Evolutionary conservation across 306 rosid genomes (phyloP).

Genomic region (Dryas drummondii): DNA sequence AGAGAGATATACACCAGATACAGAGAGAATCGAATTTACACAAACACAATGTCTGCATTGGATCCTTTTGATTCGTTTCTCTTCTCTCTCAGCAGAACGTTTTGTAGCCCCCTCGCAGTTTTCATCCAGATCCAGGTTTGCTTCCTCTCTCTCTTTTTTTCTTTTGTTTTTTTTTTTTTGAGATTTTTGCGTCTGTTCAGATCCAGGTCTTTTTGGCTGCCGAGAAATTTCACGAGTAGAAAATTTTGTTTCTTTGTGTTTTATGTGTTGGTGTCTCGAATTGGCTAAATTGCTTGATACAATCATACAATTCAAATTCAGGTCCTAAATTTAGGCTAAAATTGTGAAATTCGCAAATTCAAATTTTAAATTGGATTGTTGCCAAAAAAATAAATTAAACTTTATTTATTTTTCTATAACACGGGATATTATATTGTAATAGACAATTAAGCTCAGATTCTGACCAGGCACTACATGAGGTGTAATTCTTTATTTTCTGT

Average conservation of each 20-base stretch:
- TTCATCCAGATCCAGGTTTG: constrained; percentile 83
- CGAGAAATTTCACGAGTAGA: not conserved
- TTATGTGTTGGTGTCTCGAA: not conserved
- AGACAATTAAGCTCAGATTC: not conserved
- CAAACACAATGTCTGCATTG: constrained; percentile 47
- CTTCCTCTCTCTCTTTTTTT: not conserved
- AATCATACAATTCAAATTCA: not conserved
- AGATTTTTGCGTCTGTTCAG: constrained; percentile 18
- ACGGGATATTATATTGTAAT: not conserved
- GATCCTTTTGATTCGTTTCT: constrained; percentile 68
- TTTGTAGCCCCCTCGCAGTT: constrained; percentile 53
- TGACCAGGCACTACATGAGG: too few species aligned
- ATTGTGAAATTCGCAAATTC: not conserved
- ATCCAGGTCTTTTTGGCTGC: constrained; percentile 25
- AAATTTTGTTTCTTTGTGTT: not conserved
- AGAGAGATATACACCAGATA: not conserved
- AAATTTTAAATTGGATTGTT: not conserved
- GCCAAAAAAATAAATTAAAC: too few species aligned
- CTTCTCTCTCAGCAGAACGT: constrained; percentile 56
- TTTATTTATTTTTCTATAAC: not conserved
- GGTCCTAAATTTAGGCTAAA: not conserved
- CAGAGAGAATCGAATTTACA: not conserved
- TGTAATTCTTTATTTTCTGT: not conserved
- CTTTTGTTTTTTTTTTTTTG: not conserved
- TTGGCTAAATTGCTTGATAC: not conserved